Percentiles rank a stretch among this genome's conserved stretches.
These are phyloP conservation scores for Cicer bijugum DNA, from an alignment of 306 rosid genomes.

Conservation along the genomic window DNA sequence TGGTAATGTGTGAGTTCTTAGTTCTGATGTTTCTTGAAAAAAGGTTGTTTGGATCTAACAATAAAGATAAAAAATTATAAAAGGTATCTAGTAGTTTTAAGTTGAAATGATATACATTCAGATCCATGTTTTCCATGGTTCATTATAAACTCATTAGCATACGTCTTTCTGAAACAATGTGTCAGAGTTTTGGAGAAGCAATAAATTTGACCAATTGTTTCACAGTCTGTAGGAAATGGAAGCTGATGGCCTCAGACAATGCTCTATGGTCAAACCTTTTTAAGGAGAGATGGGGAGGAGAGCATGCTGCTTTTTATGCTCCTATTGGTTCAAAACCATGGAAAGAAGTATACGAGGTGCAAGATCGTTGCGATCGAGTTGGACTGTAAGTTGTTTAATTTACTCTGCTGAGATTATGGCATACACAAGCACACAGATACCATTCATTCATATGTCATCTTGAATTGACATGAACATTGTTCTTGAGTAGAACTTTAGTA, in stretches of 20 bases:
- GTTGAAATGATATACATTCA: constrained; percentile 1
- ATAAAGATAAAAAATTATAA: too few relatives aligned
- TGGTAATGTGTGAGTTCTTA: not conserved
- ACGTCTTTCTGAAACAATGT: too few relatives aligned
- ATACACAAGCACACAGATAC: constrained; percentile 8
- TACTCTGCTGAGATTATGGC: constrained; percentile 18
- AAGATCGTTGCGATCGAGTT: constrained; percentile 73
- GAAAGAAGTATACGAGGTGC: constrained; percentile 68
- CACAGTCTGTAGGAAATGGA: constrained; percentile 77
- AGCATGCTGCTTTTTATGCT: constrained; percentile 56
- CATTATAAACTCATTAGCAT: not conserved
- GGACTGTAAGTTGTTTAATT: constrained; percentile 62
- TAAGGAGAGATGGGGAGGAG: constrained; percentile 84
- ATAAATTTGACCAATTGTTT: constrained; percentile 32
- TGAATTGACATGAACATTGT: constrained; percentile 13
- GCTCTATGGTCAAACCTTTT: constrained; percentile 68
- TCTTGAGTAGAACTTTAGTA: too few relatives aligned
- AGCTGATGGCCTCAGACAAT: constrained; percentile 59
- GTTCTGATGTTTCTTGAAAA: not conserved
- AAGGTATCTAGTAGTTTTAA: constrained; percentile 6
- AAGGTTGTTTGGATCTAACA: not conserved
- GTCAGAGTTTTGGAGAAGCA: not conserved
- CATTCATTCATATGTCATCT: constrained; percentile 10
- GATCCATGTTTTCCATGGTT: constrained; percentile 4
- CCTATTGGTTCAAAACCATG: constrained; percentile 64